Evolutionary conservation across 2,329 filamentous ascomycete genomes (phyloP).

Genomic region (Trichocomaceae sp.): DNA sequence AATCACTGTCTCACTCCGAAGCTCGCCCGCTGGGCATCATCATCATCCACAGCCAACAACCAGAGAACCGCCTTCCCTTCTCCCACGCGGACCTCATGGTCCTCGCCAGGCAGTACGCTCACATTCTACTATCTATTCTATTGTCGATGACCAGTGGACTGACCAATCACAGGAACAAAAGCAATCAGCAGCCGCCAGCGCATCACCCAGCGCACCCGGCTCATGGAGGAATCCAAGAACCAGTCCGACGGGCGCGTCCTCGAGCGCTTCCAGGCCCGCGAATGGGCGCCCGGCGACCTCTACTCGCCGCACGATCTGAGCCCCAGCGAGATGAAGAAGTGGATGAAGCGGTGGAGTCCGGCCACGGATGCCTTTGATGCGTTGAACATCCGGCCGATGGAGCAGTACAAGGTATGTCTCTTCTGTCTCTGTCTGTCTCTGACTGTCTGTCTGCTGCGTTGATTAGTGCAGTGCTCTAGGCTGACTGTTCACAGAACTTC

Average conservation of each 20-base stretch:
- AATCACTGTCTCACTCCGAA: background rate
- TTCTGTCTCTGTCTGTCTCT: constrained; percentile 11
- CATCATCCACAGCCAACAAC: background rate
- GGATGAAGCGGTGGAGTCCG: constrained; percentile 53
- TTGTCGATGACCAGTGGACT: too few relatives aligned
- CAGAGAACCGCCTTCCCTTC: constrained; percentile 3
- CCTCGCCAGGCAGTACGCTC: constrained; percentile 1
- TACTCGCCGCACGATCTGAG: constrained; percentile 87
- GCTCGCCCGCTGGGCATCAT: constrained; percentile 9
- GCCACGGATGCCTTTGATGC: constrained; percentile 69
- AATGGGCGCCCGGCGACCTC: constrained; percentile 72
- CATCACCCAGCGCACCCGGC: constrained; percentile 26
- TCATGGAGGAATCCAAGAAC: constrained; percentile 32
- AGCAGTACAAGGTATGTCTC: constrained; percentile 74
- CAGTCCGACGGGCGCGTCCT: constrained; percentile 33
- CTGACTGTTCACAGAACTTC: constrained; percentile 94
- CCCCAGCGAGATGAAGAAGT: constrained; percentile 72
- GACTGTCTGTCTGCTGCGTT: too few relatives aligned
- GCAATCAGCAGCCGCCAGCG: constrained; percentile 20
- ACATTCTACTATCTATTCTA: background rate
- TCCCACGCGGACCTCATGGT: background rate
- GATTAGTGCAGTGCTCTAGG: too few relatives aligned
- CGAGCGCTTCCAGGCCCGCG: constrained; percentile 49
- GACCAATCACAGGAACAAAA: constrained; percentile 16
- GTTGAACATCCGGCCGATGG: constrained; percentile 69